phyloP scores from a whole-genome alignment of 2,329 filamentous ascomycete species.

The Nemania abortiva region DNA sequence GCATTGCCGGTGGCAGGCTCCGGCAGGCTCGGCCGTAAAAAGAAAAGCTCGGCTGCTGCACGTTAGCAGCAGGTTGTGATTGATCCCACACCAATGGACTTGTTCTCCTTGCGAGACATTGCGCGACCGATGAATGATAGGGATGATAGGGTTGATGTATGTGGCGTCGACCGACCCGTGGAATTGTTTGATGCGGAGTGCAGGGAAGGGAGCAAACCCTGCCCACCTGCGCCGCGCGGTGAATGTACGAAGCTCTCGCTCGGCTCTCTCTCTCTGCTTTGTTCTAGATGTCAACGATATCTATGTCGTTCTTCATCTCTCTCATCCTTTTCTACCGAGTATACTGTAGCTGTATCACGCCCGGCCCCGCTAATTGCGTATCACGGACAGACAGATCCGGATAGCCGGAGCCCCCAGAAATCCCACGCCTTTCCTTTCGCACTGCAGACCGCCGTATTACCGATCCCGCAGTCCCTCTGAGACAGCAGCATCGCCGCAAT shows the following conservation, averaged over 20 bases:
- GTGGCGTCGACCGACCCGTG: too few relatives aligned
- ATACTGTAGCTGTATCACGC: background rate
- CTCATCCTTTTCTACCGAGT: background rate
- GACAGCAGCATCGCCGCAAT: constrained; percentile 10
- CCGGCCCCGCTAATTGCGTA: background rate
- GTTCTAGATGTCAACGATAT: too few relatives aligned
- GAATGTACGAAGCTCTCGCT: too few relatives aligned
- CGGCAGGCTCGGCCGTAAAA: constrained; percentile 17
- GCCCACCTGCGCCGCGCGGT: too few relatives aligned
- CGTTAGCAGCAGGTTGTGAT: background rate
- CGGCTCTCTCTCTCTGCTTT: too few relatives aligned
- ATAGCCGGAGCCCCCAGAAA: background rate
- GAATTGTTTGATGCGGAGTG: too few relatives aligned
- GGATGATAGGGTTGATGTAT: too few relatives aligned
- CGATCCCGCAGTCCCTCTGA: background rate
- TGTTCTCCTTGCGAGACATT: background rate
- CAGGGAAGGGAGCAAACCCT: too few relatives aligned
- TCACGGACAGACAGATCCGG: background rate
- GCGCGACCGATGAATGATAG: too few relatives aligned
- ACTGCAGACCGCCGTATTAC: constrained; percentile 4
- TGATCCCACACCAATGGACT: background rate
- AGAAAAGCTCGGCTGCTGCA: background rate
- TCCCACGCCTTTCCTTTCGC: background rate
- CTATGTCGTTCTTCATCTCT: too few relatives aligned
- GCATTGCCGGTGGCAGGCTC: too few relatives aligned